These are phyloP conservation scores for Endocarpon pusillum DNA, from an alignment of 495 filamentous ascomycete species.

Conservation along the genomic window DNA sequence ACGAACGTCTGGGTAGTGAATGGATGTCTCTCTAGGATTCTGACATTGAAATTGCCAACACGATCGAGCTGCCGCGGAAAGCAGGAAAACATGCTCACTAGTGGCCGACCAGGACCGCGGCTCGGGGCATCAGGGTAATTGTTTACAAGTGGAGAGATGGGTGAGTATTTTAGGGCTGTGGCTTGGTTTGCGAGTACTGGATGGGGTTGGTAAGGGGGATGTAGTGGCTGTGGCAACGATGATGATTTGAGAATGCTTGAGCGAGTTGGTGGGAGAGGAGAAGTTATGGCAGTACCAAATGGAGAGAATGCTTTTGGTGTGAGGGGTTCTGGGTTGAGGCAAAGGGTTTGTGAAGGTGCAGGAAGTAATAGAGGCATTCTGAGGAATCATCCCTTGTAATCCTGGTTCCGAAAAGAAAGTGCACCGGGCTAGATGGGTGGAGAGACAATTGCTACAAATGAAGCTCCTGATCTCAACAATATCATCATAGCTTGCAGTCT, in stretches of 20 bases:
- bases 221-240: conserved; percentile 22
- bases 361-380: conserved; percentile 17
- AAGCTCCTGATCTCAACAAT: too few relatives aligned
- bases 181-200: conserved; percentile 60
- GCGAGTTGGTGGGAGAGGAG: conserved; percentile 39
- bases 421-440: too few relatives aligned
- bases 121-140: conserved; percentile 49
- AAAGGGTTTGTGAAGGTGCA: conserved; percentile 15
- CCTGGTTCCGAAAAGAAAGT: too few relatives aligned
- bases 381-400: too few relatives aligned
- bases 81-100: conserved; percentile 83
- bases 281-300: conserved; percentile 72
- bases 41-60: conserved; percentile 40
- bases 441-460: too few relatives aligned
- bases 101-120: conserved; percentile 35
- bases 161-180: conserved; percentile 68
- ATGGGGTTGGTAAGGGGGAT: conserved; percentile 10
- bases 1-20: conserved; percentile 88
- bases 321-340: conserved; percentile 39
- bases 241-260: conserved; percentile 26
- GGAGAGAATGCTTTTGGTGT: conserved; percentile 47
- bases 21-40: conserved; percentile 80
- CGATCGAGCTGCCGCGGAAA: conserved; percentile 41
- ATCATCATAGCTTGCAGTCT: too few relatives aligned
- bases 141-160: conserved; percentile 54